Evolutionary conservation across 176 grass and related monocot genomes (phyloP), one percentile per base, ranked within the genome.

Genomic region (Chloris gayana): DNA sequence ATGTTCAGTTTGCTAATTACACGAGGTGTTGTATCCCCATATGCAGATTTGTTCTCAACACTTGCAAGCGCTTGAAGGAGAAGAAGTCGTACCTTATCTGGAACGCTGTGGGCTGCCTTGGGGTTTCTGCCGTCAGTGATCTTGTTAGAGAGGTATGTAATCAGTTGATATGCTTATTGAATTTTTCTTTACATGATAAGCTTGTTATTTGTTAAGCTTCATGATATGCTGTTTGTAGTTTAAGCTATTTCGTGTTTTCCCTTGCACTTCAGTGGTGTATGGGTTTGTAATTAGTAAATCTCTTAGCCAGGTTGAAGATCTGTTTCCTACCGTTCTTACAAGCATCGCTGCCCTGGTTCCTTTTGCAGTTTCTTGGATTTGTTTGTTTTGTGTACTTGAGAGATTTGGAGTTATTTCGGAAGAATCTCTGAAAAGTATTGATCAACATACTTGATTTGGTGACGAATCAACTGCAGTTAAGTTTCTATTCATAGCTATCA

Each of bases 21-120:
- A 79, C 8, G 51, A 64, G 42, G 0, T 39, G 19, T 25, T 65
- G 70, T 39, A 31, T 74, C 30, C 17, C 22, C n/a, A 72, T 22
- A 71, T 83, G 67, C 85, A 97, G 95, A 77, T 97, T 97, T 91
- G 95, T 97, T 58, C 66, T 91, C n/a, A 61, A 91, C 18, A 94
- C 91, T 68, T 97, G 92, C 86, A 97, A 87, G 54, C 85, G 74
- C 1, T 89, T 97, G 75, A 94, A 89, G 59, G 95, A 97, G 88
- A 92, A 89, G 47, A 97, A 94, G 35, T 92, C 92, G 7, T 97
- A 92, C 74, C 91, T 97, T 69, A 69, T 97, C 70, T 97, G 95
- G 95, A 94, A 94, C 31, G 87, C 92, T 83, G 75, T 97, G 76
- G 95, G 89, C 35, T 97, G 92, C 91, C 92, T 97, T 69, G 95